Base-by-base conservation (phyloP, 768 basidiomycete genomes). In the Amanita rubescens region DNA sequence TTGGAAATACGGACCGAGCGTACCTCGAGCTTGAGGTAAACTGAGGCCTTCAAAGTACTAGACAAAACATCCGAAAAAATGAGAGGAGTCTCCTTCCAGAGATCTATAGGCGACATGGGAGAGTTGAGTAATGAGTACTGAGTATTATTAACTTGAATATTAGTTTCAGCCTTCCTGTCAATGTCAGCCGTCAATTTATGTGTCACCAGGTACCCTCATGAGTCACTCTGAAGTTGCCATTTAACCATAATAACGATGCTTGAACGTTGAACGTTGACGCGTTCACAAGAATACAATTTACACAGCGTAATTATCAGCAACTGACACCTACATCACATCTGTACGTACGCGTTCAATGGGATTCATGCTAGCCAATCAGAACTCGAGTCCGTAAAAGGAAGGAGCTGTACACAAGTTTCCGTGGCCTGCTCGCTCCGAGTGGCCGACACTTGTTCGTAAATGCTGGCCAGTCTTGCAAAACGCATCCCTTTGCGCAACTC, bases 11-110 rank as follows among this genome's bases (percentile, higher is more conserved):
- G 27, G 12, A 10, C 32, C 11, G 32, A 1, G 50, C 71, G 60
- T 54, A 85, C 85, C 71, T 90, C 87, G 11, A 90, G 75, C 59
- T 90, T 89, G 51, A 90, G 75, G 66, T 84, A 85, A 1, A 78
- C 82, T 25, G 75, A 68, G 24, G 74, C 75, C 17, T 73, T 75
- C 12, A 81, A 59, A 24, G 68, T 65, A 10, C 75, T 65, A 1
- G 87, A 89, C 42, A 87, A 75, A 17, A 73, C 69, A 49, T 64
- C 69, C 17, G 87, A 87, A 60, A 75, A 75, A 12, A 88, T 67
- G 11, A 88, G 73, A 15, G 86, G 85, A 0, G 85, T 89, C 67
- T 82, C 73, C 39, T 69, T 62, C 82, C 83, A 88, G 7, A 81
- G 33, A 30, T 30, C 8, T 30, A 30, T 30, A 12, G 34, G 33